Evolutionary conservation across 2,329 filamentous ascomycete genomes (phyloP).

Genomic region (Paecilomyces variotii): DNA sequence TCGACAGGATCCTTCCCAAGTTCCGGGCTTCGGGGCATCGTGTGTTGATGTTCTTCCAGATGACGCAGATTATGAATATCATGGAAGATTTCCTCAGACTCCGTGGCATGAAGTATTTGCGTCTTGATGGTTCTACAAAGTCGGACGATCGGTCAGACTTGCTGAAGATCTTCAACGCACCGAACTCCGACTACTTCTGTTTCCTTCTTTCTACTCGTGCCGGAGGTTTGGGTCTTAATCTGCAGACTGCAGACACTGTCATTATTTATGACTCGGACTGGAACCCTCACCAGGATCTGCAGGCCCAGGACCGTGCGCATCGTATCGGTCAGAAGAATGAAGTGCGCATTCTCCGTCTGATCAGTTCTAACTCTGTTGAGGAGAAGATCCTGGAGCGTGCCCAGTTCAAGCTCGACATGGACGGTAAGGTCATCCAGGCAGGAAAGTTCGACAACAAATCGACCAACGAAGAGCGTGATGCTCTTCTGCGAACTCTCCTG

Average conservation of each 20-base stretch:
- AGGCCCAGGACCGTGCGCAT: slow-evolving; percentile 98
- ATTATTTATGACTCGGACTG: slow-evolving; percentile 99
- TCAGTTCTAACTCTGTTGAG: slow-evolving; percentile 94
- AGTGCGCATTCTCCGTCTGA: slow-evolving; percentile 89
- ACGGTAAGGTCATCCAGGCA: slow-evolving; percentile 97
- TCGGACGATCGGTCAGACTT: slow-evolving; percentile 93
- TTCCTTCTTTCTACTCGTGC: slow-evolving; percentile 98
- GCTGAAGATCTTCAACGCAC: slow-evolving; percentile 80
- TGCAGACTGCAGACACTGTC: slow-evolving; percentile 96
- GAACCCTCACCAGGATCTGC: slow-evolving; percentile 98
- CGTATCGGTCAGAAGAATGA: slow-evolving; percentile 99
- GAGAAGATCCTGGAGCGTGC: slow-evolving; percentile 97
- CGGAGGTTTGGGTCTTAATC: slow-evolving; percentile 91
- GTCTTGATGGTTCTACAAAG: slow-evolving; percentile 93
- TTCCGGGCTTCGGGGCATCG: slow-evolving; percentile 86
- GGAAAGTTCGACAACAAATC: slow-evolving; percentile 99
- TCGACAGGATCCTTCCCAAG: slow-evolving; percentile 88
- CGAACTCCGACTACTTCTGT: slow-evolving; percentile 88
- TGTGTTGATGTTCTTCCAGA: slow-evolving; percentile 99
- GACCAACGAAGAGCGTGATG: slow-evolving; percentile 94
- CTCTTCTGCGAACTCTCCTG: slow-evolving; percentile 86
- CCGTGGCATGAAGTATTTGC: slow-evolving; percentile 75
- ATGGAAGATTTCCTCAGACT: slow-evolving; percentile 97
- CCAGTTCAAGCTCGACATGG: slow-evolving; percentile 97
- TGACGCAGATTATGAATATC: slow-evolving; percentile 99